Percentiles rank a stretch among this genome's conserved stretches.
phyloP scores from a whole-genome alignment of 108 stramenopile genomes.

The Pseudonitzschia pungens region DNA sequence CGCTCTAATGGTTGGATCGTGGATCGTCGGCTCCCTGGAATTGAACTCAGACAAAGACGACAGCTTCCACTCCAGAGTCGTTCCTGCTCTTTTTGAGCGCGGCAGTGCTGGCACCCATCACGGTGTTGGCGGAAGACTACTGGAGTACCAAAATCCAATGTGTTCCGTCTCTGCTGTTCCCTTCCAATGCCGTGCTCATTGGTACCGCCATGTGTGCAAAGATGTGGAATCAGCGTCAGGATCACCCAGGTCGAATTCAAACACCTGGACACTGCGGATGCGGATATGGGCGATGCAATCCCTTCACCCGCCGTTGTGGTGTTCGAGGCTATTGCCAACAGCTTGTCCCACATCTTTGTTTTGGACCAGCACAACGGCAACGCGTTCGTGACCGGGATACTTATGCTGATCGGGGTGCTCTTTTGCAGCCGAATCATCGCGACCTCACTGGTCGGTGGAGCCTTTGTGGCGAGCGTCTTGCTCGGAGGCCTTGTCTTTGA shows the following conservation, averaged over 20 bases:
- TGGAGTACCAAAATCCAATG: constrained; percentile 15
- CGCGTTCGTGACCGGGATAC: neutral
- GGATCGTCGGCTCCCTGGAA: constrained; percentile 10
- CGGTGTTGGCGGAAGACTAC: constrained; percentile 11
- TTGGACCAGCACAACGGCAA: constrained; percentile 6
- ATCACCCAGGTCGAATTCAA: neutral
- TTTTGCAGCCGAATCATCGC: constrained; percentile 38
- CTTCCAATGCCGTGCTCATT: constrained; percentile 26
- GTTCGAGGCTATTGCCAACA: constrained; percentile 18
- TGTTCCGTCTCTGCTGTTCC: too few species aligned
- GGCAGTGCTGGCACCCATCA: constrained; percentile 21
- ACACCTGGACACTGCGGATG: neutral
- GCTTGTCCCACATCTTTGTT: constrained; percentile 20
- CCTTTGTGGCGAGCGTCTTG: constrained; percentile 1
- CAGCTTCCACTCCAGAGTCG: neutral
- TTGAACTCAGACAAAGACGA: neutral
- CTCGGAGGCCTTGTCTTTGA: constrained; percentile 11
- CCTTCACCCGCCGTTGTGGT: neutral
- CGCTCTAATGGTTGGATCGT: constrained; percentile 24
- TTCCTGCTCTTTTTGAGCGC: constrained; percentile 18
- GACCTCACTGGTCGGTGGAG: constrained; percentile 6
- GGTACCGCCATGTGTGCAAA: constrained; percentile 17
- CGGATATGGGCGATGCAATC: neutral
- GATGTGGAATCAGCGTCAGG: constrained; percentile 30
- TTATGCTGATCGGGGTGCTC: constrained; percentile 27